A percentile compares a stretch with the other conserved stretches of the same genome.
phyloP scores from a whole-genome alignment of 1,139 yeast species.

The Debaryomycetaceae sp. region DNA sequence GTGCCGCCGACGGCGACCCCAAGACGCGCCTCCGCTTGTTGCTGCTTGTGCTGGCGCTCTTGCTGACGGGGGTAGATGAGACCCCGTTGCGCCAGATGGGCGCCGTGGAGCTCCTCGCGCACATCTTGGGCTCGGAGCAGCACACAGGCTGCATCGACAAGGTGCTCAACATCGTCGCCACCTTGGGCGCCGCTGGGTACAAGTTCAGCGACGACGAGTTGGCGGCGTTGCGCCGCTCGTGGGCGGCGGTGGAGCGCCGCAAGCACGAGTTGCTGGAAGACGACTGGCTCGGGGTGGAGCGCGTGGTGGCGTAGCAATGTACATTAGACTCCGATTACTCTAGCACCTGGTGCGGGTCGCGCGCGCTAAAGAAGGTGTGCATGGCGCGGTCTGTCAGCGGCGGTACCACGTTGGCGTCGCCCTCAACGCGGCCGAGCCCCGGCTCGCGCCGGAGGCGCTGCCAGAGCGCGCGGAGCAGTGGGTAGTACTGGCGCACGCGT shows the following conservation, averaged over 20 bases:
- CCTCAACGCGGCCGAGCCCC: conserved; percentile 29
- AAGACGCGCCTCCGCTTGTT: conserved; percentile 52
- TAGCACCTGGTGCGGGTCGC: conserved; percentile 43
- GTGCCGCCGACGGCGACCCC: conserved; percentile 10
- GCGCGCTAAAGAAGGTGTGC: conserved; percentile 42
- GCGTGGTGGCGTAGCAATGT: conserved; percentile 19
- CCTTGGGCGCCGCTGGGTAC: conserved; percentile 42
- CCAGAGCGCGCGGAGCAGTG: conserved; percentile 20
- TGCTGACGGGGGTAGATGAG: conserved; percentile 46
- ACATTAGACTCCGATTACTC: conserved; percentile 5
- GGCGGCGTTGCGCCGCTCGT: conserved; percentile 32
- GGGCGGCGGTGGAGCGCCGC: conserved; percentile 36
- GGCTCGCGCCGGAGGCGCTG: neutral
- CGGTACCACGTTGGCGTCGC: conserved; percentile 22
- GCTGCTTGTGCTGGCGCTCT: conserved; percentile 53
- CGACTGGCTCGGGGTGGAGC: conserved; percentile 48
- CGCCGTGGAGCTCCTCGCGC: conserved; percentile 28
- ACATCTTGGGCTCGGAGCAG: conserved; percentile 33
- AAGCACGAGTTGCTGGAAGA: conserved; percentile 50
- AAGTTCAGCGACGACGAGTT: conserved; percentile 48
- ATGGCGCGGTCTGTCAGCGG: conserved; percentile 40
- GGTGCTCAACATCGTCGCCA: conserved; percentile 49
- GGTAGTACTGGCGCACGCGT: conserved; percentile 29
- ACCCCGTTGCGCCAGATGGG: too few species aligned
- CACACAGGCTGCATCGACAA: conserved; percentile 58